Conservation (phyloP, 805 yeast genomes). For the Candida railenensis region DNA sequence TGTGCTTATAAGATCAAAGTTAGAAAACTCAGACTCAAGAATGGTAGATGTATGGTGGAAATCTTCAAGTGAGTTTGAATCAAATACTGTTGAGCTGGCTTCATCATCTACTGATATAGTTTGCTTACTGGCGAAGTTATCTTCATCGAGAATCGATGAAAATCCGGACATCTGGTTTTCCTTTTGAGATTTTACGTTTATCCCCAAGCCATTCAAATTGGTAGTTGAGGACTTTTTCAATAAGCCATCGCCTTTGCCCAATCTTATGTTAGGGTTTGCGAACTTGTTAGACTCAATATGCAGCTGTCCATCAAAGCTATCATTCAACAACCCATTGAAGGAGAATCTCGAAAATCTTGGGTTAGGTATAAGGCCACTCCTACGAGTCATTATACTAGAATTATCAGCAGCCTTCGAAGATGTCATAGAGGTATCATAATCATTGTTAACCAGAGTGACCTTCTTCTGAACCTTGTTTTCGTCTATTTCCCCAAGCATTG, state of each 20-base stretch:
- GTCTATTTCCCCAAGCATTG: conserved; percentile 21
- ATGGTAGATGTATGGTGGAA: conserved; percentile 3
- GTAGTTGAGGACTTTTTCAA: conserved; percentile 21
- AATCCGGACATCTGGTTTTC: neutral
- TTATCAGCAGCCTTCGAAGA: neutral
- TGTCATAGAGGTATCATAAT: conserved; percentile 1
- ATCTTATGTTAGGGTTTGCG: neutral
- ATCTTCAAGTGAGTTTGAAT: neutral
- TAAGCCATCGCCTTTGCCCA: conserved; percentile 10
- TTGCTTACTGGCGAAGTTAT: neutral
- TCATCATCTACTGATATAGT: neutral
- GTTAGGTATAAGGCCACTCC: conserved; percentile 33
- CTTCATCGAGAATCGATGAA: neutral
- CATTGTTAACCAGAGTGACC: neutral
- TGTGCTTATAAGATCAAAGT: conserved; percentile 26
- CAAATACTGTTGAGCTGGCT: conserved; percentile 1
- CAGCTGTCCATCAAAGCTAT: conserved; percentile 7
- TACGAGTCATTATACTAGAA: conserved; percentile 5
- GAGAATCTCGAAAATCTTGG: conserved; percentile 44
- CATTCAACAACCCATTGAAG: conserved; percentile 33
- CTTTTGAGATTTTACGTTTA: conserved; percentile 8
- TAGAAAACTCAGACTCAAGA: conserved; percentile 22
- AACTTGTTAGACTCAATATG: neutral
- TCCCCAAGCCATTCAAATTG: conserved; percentile 30
- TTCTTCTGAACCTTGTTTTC: conserved; percentile 12